Conservation (phyloP, 108 stramenopile genomes). For the Craspedostauros australis region DNA sequence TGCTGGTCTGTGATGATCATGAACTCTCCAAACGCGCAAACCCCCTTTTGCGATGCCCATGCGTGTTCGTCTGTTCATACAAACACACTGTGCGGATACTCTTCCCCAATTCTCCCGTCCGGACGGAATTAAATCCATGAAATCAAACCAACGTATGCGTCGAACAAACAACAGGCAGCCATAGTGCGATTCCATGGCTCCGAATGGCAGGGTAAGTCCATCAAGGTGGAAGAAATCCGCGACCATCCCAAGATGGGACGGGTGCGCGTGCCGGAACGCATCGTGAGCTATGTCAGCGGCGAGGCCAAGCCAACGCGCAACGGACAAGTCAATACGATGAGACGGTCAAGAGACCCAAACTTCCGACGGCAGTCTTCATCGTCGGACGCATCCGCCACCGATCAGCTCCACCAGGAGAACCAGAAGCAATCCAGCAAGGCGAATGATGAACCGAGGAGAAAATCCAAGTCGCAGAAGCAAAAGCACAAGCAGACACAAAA, state of each 20-base stretch:
- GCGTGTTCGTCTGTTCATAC: no score
- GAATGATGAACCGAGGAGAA: not conserved
- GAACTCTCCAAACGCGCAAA: not conserved
- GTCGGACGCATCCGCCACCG: no score
- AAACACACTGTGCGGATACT: no score
- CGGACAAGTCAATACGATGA: conserved; percentile 3
- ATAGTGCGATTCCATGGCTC: conserved; percentile 58
- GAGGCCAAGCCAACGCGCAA: conserved; percentile 19
- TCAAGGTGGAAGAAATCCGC: conserved; percentile 67
- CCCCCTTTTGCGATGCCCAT: no score
- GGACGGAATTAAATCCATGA: no score
- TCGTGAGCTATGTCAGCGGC: conserved; percentile 63
- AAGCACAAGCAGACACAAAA: not conserved
- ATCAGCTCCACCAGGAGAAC: no score
- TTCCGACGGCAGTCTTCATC: no score
- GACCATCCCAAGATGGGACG: conserved; percentile 62
- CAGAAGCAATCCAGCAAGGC: not conserved
- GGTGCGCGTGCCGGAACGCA: conserved; percentile 67
- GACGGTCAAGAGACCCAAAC: not conserved
- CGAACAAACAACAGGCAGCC: conserved; percentile 34
- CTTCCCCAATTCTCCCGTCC: not conserved
- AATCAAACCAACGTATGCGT: no score
- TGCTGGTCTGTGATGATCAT: not conserved
- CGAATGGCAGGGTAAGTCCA: conserved; percentile 41
- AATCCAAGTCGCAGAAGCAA: not conserved